These are phyloP conservation scores for Zelonia costaricensis DNA, from an alignment of 208 protist genomes.

Conservation along the genomic window DNA sequence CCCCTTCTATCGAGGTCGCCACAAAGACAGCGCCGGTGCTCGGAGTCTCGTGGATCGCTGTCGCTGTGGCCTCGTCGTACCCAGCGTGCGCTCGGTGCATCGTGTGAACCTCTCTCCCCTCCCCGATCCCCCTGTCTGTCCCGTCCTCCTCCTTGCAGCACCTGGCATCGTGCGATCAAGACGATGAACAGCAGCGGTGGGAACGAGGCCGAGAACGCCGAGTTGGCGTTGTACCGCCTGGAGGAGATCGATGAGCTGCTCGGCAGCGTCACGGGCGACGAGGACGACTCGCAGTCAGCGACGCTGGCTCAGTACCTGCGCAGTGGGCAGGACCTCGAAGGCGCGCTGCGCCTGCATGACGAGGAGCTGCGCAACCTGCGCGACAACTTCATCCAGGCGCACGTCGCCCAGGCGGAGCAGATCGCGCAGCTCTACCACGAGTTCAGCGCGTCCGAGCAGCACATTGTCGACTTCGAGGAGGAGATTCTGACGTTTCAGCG, in stretches of 20 bases:
- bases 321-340: conserved; percentile 43
- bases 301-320: conserved; percentile 58
- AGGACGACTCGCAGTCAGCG: conserved; percentile 30
- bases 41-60: too few relatives aligned
- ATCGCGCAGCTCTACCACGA: conserved; percentile 74
- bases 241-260: conserved; percentile 81
- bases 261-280: conserved; percentile 36
- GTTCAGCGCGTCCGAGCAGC: conserved; percentile 64
- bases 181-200: conserved; percentile 13
- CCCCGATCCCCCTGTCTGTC: too few relatives aligned
- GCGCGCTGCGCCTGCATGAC: conserved; percentile 53
- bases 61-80: too few relatives aligned
- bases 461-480: conserved; percentile 82
- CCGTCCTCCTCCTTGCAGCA: too few relatives aligned
- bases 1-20: too few relatives aligned
- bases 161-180: too few relatives aligned
- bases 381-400: conserved; percentile 64
- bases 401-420: conserved; percentile 52
- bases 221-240: conserved; percentile 45
- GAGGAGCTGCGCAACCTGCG: conserved; percentile 58
- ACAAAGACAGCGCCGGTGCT: too few relatives aligned
- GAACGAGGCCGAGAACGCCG: conserved; percentile 39
- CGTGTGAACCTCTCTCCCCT: too few relatives aligned
- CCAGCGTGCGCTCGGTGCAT: too few relatives aligned
- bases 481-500: conserved; percentile 85